Evolutionary conservation across 1,284 basidiomycete genomes (phyloP).

Genomic region (Anthracocystis setariae): DNA sequence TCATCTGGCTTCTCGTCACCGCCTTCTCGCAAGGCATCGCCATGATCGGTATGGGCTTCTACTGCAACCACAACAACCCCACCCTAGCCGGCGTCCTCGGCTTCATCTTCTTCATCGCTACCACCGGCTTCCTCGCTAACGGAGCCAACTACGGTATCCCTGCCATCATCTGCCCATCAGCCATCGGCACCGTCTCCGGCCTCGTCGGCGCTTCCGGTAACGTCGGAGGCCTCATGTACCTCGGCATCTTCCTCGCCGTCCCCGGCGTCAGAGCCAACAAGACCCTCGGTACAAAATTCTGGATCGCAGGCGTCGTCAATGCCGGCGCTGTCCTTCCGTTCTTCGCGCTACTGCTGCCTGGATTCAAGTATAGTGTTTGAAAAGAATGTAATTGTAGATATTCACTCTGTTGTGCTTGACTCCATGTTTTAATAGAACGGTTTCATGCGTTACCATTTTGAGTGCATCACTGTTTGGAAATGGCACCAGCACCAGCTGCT

Average conservation of each 20-base stretch:
- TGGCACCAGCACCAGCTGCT: slow-evolving; percentile 45
- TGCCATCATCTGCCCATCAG: slow-evolving; percentile 52
- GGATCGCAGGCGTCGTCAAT: slow-evolving; percentile 60
- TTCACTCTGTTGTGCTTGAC: not conserved
- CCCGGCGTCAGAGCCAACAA: slow-evolving; percentile 38
- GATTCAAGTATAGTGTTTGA: slow-evolving; percentile 26
- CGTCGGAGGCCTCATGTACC: slow-evolving; percentile 57
- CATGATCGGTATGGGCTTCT: slow-evolving; percentile 71
- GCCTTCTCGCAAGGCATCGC: slow-evolving; percentile 72
- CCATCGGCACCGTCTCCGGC: slow-evolving; percentile 58
- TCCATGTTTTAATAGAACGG: not conserved
- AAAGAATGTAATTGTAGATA: not conserved
- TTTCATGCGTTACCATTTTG: not conserved
- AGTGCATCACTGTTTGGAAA: slow-evolving; percentile 30
- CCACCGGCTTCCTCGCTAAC: slow-evolving; percentile 60
- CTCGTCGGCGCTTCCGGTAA: slow-evolving; percentile 57
- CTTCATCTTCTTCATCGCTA: slow-evolving; percentile 59
- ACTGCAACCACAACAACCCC: slow-evolving; percentile 69
- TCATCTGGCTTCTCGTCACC: slow-evolving; percentile 71
- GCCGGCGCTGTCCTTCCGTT: slow-evolving; percentile 51
- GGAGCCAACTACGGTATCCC: slow-evolving; percentile 59
- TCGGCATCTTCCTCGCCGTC: slow-evolving; percentile 51
- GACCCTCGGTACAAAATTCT: slow-evolving; percentile 60
- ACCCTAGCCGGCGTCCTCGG: slow-evolving; percentile 53
- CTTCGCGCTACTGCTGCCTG: slow-evolving; percentile 43